phyloP scores from a whole-genome alignment of 2,329 filamentous ascomycete species.

The Arthroderma sp. region DNA sequence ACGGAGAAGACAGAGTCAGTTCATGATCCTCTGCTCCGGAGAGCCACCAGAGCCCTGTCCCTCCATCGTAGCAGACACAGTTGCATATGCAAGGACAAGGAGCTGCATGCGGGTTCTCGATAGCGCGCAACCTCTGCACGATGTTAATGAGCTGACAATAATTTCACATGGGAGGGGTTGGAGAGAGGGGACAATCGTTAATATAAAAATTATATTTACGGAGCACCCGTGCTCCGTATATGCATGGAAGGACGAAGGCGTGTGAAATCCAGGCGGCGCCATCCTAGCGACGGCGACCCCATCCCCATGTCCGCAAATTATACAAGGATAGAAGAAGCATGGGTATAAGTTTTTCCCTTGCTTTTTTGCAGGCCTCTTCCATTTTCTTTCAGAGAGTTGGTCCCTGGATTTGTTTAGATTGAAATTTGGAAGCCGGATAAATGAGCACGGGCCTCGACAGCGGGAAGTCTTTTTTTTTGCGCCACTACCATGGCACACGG shows the following conservation, averaged over 20 bases:
- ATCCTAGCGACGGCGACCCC: not conserved
- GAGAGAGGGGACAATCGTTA: not conserved
- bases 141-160: not conserved
- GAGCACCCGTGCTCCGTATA: no score
- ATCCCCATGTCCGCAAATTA: not conserved
- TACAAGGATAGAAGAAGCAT: not conserved
- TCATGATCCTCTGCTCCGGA: not conserved
- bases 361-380: not conserved
- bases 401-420: slow-evolving; percentile 1
- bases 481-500: not conserved
- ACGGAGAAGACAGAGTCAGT: not conserved
- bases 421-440: not conserved
- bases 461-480: slow-evolving; percentile 4
- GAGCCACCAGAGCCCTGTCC: not conserved
- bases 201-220: not conserved
- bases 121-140: not conserved
- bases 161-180: slow-evolving; percentile 2
- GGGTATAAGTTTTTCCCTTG: not conserved
- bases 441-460: slow-evolving; percentile 1
- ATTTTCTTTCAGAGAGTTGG: not conserved
- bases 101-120: not conserved
- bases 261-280: not conserved
- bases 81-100: not conserved
- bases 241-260: not conserved
- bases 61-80: not conserved